These are phyloP conservation scores for Naegleria fowleri DNA, from an alignment of 208 protist species.

Conservation along the genomic window DNA sequence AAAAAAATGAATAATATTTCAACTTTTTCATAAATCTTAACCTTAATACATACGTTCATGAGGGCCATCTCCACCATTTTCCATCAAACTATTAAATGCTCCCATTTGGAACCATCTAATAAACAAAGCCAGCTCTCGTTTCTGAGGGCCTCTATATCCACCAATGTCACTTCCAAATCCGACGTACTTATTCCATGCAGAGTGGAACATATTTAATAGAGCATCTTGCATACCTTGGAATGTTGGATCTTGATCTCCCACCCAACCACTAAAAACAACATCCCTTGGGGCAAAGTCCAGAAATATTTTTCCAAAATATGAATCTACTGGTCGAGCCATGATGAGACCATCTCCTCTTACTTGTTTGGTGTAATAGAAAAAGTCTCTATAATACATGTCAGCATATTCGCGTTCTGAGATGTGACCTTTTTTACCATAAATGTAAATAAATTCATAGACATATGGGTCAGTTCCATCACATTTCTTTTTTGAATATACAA, in stretches of 20 bases:
- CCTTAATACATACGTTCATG: background rate
- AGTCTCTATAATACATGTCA: slow-evolving; percentile 34
- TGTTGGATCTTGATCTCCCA: slow-evolving; percentile 31
- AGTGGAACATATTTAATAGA: slow-evolving; percentile 37
- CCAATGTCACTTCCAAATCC: slow-evolving; percentile 39
- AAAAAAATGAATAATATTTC: too few relatives aligned
- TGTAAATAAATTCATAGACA: slow-evolving; percentile 26
- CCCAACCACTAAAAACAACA: slow-evolving; percentile 37
- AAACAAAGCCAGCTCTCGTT: background rate
- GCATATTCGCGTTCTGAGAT: slow-evolving; percentile 33
- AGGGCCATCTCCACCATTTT: slow-evolving; percentile 38
- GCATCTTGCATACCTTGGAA: slow-evolving; percentile 37
- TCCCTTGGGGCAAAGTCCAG: background rate
- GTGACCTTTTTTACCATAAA: slow-evolving; percentile 20
- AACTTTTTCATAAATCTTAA: too few relatives aligned
- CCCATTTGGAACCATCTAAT: slow-evolving; percentile 37
- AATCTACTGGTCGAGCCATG: slow-evolving; percentile 35
- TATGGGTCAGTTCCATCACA: slow-evolving; percentile 41
- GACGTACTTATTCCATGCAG: slow-evolving; percentile 38
- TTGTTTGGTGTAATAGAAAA: background rate
- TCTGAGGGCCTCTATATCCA: background rate
- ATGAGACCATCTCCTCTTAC: slow-evolving; percentile 25
- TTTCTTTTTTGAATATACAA: background rate
- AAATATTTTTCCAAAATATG: background rate
- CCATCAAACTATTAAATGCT: slow-evolving; percentile 36